These are phyloP conservation scores for Leptographium galeiforme DNA, from an alignment of 2,329 filamentous ascomycete species.

Conservation along the genomic window DNA sequence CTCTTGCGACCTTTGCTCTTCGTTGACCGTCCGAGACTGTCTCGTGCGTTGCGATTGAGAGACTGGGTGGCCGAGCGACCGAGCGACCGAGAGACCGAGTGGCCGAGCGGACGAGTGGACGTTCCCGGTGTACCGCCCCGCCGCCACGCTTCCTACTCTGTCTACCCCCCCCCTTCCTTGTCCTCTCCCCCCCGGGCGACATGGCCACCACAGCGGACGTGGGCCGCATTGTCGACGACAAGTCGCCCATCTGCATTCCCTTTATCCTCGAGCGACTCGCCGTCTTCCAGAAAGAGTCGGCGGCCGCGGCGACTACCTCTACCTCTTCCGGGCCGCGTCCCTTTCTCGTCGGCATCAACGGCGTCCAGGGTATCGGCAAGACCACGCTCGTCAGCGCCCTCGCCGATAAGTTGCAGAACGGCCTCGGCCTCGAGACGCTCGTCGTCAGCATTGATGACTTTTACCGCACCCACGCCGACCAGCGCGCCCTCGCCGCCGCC, in stretches of 20 bases:
- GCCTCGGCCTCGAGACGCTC: slow-evolving; percentile 39
- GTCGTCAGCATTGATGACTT: slow-evolving; percentile 82
- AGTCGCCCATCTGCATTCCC: slow-evolving; percentile 61
- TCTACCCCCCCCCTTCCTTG: no score
- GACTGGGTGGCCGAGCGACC: not conserved
- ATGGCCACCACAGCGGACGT: slow-evolving; percentile 15
- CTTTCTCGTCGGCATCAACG: slow-evolving; percentile 80
- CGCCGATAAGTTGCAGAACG: slow-evolving; percentile 39
- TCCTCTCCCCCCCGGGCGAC: no score
- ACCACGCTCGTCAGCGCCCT: slow-evolving; percentile 69
- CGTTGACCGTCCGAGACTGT: not conserved
- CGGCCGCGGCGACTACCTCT: not conserved
- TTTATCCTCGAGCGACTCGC: slow-evolving; percentile 54
- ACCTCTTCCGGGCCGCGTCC: slow-evolving; percentile 26
- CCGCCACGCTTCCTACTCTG: no score
- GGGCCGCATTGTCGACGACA: slow-evolving; percentile 52
- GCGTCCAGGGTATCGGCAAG: slow-evolving; percentile 85
- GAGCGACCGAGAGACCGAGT: no score
- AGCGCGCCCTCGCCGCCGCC: slow-evolving; percentile 47
- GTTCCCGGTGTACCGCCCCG: no score
- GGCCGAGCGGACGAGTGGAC: no score
- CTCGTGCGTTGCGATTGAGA: not conserved
- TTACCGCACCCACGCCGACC: slow-evolving; percentile 62
- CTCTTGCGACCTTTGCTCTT: not conserved
- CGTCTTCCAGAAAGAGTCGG: not conserved